A percentile compares a stretch with the other conserved stretches of the same genome.
Evolutionary conservation across 2,329 filamentous ascomycete genomes (phyloP).

Genomic region (Paracorniculantispora psalliotae): DNA sequence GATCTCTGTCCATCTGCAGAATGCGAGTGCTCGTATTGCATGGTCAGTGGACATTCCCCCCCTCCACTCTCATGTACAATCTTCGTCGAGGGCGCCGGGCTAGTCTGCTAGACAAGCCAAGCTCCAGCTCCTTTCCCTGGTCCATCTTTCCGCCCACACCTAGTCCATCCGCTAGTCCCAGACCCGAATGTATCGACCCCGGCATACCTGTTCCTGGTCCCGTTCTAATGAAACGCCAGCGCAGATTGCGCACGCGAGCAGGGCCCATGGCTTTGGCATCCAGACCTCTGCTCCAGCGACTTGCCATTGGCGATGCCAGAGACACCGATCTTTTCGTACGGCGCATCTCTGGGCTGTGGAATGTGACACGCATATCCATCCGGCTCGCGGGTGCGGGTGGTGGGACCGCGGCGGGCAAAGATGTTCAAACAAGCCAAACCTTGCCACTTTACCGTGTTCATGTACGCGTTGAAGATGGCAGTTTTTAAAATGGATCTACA

Average conservation of each 20-base stretch:
- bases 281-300: neutral
- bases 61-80: neutral
- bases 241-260: constrained; percentile 7
- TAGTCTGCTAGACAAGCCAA: neutral
- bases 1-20: neutral
- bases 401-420: neutral
- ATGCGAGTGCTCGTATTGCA: constrained; percentile 1
- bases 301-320: neutral
- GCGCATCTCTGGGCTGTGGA: neutral
- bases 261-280: neutral
- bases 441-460: neutral
- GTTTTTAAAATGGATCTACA: too few species aligned
- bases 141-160: neutral
- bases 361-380: neutral
- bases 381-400: neutral
- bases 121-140: neutral
- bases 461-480: too few species aligned
- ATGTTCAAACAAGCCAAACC: neutral
- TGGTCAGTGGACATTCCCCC: neutral
- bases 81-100: neutral
- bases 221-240: neutral
- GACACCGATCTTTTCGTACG: neutral
- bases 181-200: neutral
- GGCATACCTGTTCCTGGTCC: neutral
- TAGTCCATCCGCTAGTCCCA: neutral